A percentile compares a stretch with the other conserved stretches of the same genome.
These are phyloP conservation scores for Zasmidium citrigriseum DNA, from an alignment of 2,329 filamentous ascomycete genomes.

Conservation along the genomic window DNA sequence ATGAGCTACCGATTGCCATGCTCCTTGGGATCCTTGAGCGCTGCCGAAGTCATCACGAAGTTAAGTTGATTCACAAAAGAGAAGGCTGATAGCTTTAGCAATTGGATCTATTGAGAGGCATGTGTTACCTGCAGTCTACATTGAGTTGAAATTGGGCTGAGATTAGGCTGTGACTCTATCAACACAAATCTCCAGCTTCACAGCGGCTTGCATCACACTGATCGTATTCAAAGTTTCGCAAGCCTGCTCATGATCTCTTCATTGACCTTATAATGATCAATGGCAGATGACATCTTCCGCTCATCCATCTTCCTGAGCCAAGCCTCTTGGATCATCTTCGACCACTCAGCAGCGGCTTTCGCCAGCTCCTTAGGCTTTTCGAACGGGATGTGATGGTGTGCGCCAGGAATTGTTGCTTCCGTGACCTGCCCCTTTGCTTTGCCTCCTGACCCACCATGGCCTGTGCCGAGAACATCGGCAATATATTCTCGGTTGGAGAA, in stretches of 20 bases:
- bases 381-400: neutral
- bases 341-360: neutral
- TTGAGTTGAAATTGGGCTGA: no score
- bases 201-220: no score
- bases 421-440: neutral
- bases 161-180: no score
- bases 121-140: no score
- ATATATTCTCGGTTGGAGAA: neutral
- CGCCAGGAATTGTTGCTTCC: neutral
- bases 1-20: no score
- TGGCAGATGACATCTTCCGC: neutral
- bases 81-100: no score
- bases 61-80: no score
- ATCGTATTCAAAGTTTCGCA: neutral
- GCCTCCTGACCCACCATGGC: neutral
- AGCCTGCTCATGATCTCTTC: neutral
- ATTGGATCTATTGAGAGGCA: no score
- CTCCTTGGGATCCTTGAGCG: no score
- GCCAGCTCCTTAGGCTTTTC: neutral
- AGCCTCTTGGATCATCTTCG: neutral
- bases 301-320: neutral
- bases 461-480: neutral
- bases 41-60: no score
- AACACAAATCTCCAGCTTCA: no score
- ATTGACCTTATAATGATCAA: neutral